These are phyloP conservation scores for Pterothamnion heteromorphum DNA, from an alignment of 31 red algal species.

Conservation along the genomic window DNA sequence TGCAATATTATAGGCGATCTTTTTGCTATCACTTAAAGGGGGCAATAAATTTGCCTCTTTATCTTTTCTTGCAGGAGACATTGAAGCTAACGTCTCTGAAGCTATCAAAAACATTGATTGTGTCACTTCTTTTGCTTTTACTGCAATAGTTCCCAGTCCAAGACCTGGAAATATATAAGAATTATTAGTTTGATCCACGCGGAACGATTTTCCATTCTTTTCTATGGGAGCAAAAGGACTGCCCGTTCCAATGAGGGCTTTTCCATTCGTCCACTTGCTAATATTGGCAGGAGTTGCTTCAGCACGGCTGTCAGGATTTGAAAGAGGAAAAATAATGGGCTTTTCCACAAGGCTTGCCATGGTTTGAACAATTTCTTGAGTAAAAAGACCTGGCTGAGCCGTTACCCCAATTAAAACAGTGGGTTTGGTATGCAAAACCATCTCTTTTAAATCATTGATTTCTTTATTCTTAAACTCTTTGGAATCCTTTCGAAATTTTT, in stretches of 20 bases:
- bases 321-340: constrained; percentile 83
- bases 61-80: constrained; percentile 53
- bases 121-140: constrained; percentile 57
- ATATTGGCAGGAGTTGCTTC: constrained; percentile 82
- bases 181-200: constrained; percentile 85
- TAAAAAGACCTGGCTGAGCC: constrained; percentile 72
- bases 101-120: constrained; percentile 75
- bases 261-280: constrained; percentile 63
- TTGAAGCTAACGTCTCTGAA: constrained; percentile 57
- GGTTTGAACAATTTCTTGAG: constrained; percentile 61
- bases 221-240: constrained; percentile 70
- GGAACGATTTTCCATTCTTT: constrained; percentile 7
- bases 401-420: constrained; percentile 76
- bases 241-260: constrained; percentile 76
- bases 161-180: constrained; percentile 87
- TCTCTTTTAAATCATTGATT: not conserved
- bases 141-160: constrained; percentile 68
- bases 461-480: not conserved
- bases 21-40: constrained; percentile 47
- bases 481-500: constrained; percentile 55
- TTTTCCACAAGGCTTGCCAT: constrained; percentile 61
- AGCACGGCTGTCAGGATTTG: constrained; percentile 62
- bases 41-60: constrained; percentile 52
- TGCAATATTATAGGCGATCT: constrained; percentile 72
- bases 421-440: constrained; percentile 63